Conservation (phyloP, 768 basidiomycete genomes). For the Botryobasidium botryosum region DNA sequence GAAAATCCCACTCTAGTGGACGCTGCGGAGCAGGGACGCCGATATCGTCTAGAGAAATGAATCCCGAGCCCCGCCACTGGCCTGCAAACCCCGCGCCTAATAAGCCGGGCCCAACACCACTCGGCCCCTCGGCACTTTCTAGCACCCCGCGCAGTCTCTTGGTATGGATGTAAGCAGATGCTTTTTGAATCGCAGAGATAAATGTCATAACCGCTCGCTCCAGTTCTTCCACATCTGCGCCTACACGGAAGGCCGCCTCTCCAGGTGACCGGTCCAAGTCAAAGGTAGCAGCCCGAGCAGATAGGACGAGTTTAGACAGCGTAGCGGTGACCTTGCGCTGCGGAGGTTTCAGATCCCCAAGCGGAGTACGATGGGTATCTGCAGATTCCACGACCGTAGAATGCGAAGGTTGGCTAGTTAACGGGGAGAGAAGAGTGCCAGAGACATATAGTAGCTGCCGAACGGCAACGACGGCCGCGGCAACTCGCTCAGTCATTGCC, state of each 20-base stretch:
- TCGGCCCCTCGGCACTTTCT: conserved; percentile 17
- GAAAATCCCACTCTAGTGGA: conserved; percentile 33
- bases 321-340: conserved; percentile 81
- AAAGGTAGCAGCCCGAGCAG: conserved; percentile 55
- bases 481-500: conserved; percentile 10
- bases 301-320: conserved; percentile 74
- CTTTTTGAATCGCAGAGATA: conserved; percentile 19
- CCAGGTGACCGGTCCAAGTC: conserved; percentile 14
- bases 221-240: conserved; percentile 17
- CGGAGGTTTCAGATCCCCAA: conserved; percentile 43
- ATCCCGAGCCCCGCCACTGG: conserved; percentile 76
- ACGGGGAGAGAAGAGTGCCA: conserved; percentile 13
- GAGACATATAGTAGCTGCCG: conserved; percentile 18
- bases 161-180: conserved; percentile 40
- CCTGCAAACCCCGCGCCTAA: conserved; percentile 64
- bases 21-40: conserved; percentile 18
- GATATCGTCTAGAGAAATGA: conserved; percentile 26
- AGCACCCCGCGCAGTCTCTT: conserved; percentile 22
- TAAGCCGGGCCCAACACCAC: conserved; percentile 48
- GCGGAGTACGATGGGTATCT: conserved; percentile 7
- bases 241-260: conserved; percentile 16
- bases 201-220: conserved; percentile 17
- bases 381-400: conserved; percentile 10
- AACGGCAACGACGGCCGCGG: conserved; percentile 14
- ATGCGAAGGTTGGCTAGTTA: conserved; percentile 1